These are phyloP conservation scores for Neonectria faginata DNA, from an alignment of 2,329 filamentous ascomycete species.

Conservation along the genomic window DNA sequence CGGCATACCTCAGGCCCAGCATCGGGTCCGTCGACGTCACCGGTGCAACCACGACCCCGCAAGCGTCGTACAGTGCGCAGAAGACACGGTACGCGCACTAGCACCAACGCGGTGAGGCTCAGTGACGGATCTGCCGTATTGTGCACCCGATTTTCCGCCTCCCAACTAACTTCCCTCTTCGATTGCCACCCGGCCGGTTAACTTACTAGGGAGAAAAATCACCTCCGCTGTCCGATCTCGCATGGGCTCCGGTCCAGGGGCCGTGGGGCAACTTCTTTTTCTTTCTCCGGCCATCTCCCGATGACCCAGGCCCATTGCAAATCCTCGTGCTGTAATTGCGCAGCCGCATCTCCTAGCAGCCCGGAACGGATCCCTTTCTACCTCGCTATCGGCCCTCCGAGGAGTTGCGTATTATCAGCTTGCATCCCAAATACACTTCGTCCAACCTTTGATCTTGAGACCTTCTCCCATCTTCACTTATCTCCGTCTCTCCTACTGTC, in stretches of 20 bases:
- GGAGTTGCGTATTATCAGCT: constrained; percentile 34
- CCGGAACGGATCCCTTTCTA: constrained; percentile 20
- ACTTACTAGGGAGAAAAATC: neutral
- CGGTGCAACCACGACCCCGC: neutral
- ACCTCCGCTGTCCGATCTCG: constrained; percentile 37
- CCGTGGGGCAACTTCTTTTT: constrained; percentile 8
- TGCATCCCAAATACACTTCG: neutral
- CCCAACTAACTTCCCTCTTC: neutral
- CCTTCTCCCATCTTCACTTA: neutral
- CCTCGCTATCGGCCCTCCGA: constrained; percentile 32
- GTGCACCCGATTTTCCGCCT: neutral
- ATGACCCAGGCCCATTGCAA: constrained; percentile 46
- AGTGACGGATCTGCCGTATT: neutral
- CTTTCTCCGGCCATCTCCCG: constrained; percentile 10
- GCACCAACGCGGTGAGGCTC: too few relatives aligned
- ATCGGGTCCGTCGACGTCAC: constrained; percentile 12
- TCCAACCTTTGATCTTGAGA: neutral
- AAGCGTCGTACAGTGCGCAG: neutral
- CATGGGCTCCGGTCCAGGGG: constrained; percentile 16
- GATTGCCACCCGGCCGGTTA: neutral
- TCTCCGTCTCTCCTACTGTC: constrained; percentile 3
- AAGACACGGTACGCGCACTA: too few relatives aligned
- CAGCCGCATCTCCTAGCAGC: constrained; percentile 23
- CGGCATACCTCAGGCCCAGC: neutral
- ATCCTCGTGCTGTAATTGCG: constrained; percentile 50